A percentile compares a stretch with the other conserved stretches of the same genome.
phyloP scores from a whole-genome alignment of 2,329 filamentous ascomycete species.

The Colletotrichum viniferum region DNA sequence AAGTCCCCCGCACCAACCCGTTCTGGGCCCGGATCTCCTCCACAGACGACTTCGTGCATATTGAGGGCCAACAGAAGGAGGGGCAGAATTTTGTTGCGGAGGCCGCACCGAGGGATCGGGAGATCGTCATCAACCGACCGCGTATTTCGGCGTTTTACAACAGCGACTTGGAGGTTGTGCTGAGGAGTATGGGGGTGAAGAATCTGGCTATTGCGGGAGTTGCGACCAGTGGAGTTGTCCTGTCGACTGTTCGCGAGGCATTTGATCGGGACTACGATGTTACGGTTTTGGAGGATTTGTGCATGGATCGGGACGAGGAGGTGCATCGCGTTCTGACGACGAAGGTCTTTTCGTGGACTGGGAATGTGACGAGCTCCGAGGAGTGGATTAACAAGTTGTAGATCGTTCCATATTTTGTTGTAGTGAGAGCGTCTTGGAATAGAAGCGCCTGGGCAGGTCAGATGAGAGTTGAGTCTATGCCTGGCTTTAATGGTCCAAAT shows the following conservation, averaged over 20 bases:
- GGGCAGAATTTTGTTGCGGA: not conserved
- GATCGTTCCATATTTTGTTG: not conserved
- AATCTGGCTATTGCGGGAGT: not conserved
- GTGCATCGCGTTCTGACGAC: not conserved
- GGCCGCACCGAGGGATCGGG: not conserved
- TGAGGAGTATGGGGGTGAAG: not conserved
- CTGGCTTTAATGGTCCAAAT: no score
- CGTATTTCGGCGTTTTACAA: not conserved
- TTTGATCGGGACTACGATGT: not conserved
- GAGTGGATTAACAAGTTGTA: not conserved
- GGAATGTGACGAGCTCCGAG: not conserved
- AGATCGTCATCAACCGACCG: not conserved
- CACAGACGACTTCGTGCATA: not conserved
- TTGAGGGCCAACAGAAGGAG: not conserved
- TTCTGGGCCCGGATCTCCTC: not conserved
- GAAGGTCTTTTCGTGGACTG: not conserved
- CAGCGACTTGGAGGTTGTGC: not conserved
- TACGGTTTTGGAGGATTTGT: not conserved
- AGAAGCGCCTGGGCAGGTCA: not conserved
- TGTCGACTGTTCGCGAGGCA: not conserved
- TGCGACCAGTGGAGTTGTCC: not conserved
- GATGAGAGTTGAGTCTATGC: no score
- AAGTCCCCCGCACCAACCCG: not conserved
- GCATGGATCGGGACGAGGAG: not conserved
- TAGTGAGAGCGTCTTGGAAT: not conserved